Evolutionary conservation across 768 basidiomycete genomes (phyloP), one percentile per base, ranked within the genome.

Genomic region (Mycena indigotica): DNA sequence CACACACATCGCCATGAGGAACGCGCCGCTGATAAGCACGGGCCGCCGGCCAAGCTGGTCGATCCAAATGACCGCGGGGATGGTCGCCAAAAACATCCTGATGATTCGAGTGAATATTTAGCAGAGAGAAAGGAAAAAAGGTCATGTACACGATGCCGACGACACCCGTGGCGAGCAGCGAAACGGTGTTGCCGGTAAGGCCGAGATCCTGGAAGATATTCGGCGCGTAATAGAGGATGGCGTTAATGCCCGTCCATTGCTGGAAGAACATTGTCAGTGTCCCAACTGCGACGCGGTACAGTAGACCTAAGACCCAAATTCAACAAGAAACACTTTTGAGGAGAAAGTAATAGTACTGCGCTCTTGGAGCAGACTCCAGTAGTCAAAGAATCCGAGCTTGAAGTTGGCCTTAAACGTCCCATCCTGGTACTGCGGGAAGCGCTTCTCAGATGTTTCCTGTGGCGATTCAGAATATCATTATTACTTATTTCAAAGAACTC

Each of bases 221-320:
- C 3, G 86, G 89, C 0, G 89, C 88, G 63, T 90, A 91, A 75
- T 90, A 91, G 50, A 91, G 72, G 62, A 89, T 86, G 5, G 84
- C 86, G 62, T 89, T 89, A 65, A 89, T 79, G 59, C 89, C 90
- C 69, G 88, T 89, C 88, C 88, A 91, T 71, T 91, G 89, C 67
- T 91, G 89, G 77, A 88, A 91, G 75, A 86, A 87, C 88, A 87
- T 93, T 39, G 76, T 84, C 35, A 62, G 13, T 4, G 24, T 12
- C 28, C 24, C 59, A 45, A 88, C 78, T 25, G 79, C 79, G 6
- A 88, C 80, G 29, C 90, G 81, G 65, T 80, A 83, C 45, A 90
- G 70, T 25, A 91, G 72, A 46, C 81, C 84, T 85, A 28, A 48
- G 13, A 29, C 55, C 16, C 52, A 38, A 4, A 63, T 50, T 26